phyloP scores from a whole-genome alignment of 1,284 basidiomycete genomes.

The Leccinum pachyderme region DNA sequence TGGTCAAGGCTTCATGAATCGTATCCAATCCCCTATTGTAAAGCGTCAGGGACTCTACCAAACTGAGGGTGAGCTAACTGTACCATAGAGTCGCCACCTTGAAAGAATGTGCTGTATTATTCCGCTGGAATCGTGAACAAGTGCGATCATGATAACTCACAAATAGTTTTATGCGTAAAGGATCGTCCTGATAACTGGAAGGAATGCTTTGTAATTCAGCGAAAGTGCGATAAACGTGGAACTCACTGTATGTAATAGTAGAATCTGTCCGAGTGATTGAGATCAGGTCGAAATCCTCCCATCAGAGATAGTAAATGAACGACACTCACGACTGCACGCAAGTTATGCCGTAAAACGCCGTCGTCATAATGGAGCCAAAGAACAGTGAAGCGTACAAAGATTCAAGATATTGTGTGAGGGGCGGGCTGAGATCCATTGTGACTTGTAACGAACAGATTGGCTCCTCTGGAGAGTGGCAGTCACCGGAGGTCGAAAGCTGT shows the following conservation, averaged over 20 bases:
- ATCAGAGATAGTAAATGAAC: neutral
- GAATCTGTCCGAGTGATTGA: neutral
- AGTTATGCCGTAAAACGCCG: neutral
- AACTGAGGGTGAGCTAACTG: neutral
- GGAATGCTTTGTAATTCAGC: neutral
- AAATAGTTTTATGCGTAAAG: neutral
- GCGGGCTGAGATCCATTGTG: neutral
- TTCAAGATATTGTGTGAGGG: neutral
- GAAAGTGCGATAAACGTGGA: neutral
- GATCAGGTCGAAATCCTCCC: neutral
- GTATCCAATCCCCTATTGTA: neutral
- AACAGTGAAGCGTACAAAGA: neutral
- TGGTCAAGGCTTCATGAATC: neutral
- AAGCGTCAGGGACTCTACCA: neutral
- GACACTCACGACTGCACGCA: slow-evolving; percentile 5
- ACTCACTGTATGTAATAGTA: neutral
- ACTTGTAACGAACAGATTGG: neutral
- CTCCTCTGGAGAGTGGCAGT: neutral
- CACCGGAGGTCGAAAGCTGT: neutral
- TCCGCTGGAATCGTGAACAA: too few relatives aligned
- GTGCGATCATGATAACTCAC: neutral
- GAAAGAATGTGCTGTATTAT: neutral
- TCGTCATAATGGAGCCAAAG: neutral
- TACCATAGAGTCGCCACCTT: neutral
- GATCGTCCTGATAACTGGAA: slow-evolving; percentile 1